These are phyloP conservation scores for Fimicolochytrium jonesii DNA, from an alignment of 192 early-diverging fungal species.

Conservation along the genomic window DNA sequence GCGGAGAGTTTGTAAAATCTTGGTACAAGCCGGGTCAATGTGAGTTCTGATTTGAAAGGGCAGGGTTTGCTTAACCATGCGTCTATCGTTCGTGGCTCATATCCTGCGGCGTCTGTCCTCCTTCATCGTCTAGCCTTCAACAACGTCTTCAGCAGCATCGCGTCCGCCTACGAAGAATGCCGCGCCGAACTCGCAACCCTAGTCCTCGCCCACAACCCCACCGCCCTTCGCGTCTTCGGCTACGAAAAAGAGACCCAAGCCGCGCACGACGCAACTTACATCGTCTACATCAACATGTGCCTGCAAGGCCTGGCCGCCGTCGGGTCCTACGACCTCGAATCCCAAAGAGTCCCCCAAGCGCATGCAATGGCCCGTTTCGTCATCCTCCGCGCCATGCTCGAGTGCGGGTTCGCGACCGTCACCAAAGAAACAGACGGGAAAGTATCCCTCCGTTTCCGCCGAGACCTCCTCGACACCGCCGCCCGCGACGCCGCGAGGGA, in stretches of 20 bases:
- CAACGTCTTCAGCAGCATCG: not conserved
- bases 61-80: too few relatives aligned
- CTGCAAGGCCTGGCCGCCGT: not conserved
- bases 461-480: not conserved
- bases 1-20: not conserved
- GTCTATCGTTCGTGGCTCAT: too few relatives aligned
- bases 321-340: not conserved
- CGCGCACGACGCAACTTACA: not conserved
- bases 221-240: not conserved
- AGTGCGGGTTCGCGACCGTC: not conserved
- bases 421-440: not conserved
- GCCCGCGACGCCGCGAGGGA: not conserved
- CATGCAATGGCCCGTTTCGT: not conserved
- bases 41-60: too few relatives aligned
- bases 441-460: not conserved
- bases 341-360: not conserved
- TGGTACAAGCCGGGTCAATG: conserved; percentile 4
- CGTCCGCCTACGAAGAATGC: not conserved
- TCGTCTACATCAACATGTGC: not conserved
- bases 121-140: too few relatives aligned
- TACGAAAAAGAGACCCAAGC: not conserved
- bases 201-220: not conserved
- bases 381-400: not conserved
- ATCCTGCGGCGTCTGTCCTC: too few relatives aligned
- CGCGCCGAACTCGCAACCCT: not conserved